These are phyloP conservation scores for Lophium mytilinum DNA, from an alignment of 495 filamentous ascomycete species.

Conservation along the genomic window DNA sequence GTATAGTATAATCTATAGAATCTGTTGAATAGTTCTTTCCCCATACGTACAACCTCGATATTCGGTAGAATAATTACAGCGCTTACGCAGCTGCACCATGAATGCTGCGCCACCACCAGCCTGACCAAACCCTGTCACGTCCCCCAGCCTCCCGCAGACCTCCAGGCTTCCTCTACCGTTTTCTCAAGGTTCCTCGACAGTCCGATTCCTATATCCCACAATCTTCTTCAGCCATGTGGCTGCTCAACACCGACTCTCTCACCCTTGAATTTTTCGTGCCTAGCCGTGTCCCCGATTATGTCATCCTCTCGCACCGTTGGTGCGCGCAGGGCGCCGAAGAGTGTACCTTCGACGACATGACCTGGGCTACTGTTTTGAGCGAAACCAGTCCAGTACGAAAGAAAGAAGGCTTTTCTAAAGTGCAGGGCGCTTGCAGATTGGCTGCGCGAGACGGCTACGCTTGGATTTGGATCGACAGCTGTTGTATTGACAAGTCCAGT, in stretches of 20 bases:
- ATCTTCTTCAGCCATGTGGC: constrained; percentile 1
- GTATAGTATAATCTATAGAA: too few relatives aligned
- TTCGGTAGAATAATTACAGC: too few relatives aligned
- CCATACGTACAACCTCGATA: too few relatives aligned
- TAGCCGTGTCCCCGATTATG: constrained; percentile 8
- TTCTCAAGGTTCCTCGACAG: too few relatives aligned
- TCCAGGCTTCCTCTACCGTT: too few relatives aligned
- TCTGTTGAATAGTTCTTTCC: too few relatives aligned
- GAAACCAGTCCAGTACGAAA: neutral
- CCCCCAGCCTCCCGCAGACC: too few relatives aligned
- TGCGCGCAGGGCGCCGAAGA: constrained; percentile 10
- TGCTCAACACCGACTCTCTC: neutral
- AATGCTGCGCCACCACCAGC: too few relatives aligned
- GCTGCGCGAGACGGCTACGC: constrained; percentile 1
- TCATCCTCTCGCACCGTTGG: constrained; percentile 17
- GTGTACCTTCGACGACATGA: constrained; percentile 10
- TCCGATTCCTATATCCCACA: too few relatives aligned
- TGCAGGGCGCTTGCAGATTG: neutral
- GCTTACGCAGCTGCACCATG: too few relatives aligned
- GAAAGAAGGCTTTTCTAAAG: constrained; percentile 10
- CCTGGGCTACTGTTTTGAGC: neutral
- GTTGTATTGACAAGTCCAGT: constrained; percentile 17
- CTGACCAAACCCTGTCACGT: too few relatives aligned
- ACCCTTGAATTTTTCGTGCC: neutral
- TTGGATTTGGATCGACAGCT: constrained; percentile 22